A percentile compares a stretch with the other conserved stretches of the same genome.
phyloP scores from a whole-genome alignment of 2,329 filamentous ascomycete genomes.

The Penicillium sp. region DNA sequence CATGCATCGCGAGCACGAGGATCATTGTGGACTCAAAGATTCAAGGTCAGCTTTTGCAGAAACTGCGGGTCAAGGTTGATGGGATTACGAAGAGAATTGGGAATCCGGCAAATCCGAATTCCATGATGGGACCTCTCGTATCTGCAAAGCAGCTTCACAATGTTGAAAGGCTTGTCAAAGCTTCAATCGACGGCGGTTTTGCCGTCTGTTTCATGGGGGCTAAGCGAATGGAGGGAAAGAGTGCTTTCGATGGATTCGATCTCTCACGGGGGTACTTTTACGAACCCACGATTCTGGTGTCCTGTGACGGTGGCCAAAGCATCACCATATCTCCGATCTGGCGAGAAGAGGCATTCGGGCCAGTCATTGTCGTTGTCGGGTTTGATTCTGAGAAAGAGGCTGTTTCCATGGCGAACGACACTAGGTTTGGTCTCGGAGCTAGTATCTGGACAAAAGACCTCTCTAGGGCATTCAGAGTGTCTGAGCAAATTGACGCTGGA shows the following conservation, averaged over 20 bases:
- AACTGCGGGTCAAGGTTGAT: slow-evolving; percentile 49
- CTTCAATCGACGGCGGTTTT: slow-evolving; percentile 1
- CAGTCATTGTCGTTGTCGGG: slow-evolving; percentile 52
- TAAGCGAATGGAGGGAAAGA: slow-evolving; percentile 15
- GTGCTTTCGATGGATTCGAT: slow-evolving; percentile 19
- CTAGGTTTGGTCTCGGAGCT: slow-evolving; percentile 54
- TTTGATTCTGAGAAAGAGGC: slow-evolving; percentile 53
- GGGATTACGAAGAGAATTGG: slow-evolving; percentile 38
- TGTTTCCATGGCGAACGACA: slow-evolving; percentile 52
- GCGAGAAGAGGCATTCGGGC: slow-evolving; percentile 54
- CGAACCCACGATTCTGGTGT: slow-evolving; percentile 20
- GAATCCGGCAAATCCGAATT: slow-evolving; percentile 14
- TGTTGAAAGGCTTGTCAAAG: slow-evolving; percentile 14
- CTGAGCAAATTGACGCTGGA: slow-evolving; percentile 51
- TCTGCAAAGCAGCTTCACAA: slow-evolving; percentile 18
- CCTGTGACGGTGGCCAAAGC: neutral
- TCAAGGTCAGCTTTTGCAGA: slow-evolving; percentile 40
- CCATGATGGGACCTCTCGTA: slow-evolving; percentile 24
- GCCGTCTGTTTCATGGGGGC: slow-evolving; percentile 11
- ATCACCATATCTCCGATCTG: slow-evolving; percentile 32
- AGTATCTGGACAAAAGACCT: slow-evolving; percentile 56
- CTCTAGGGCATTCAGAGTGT: slow-evolving; percentile 51
- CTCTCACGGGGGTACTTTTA: slow-evolving; percentile 22
- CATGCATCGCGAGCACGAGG: slow-evolving; percentile 58
- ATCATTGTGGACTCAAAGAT: slow-evolving; percentile 55